Base-by-base conservation (phyloP, 306 rosid genomes). In the Castanea sativa region DNA sequence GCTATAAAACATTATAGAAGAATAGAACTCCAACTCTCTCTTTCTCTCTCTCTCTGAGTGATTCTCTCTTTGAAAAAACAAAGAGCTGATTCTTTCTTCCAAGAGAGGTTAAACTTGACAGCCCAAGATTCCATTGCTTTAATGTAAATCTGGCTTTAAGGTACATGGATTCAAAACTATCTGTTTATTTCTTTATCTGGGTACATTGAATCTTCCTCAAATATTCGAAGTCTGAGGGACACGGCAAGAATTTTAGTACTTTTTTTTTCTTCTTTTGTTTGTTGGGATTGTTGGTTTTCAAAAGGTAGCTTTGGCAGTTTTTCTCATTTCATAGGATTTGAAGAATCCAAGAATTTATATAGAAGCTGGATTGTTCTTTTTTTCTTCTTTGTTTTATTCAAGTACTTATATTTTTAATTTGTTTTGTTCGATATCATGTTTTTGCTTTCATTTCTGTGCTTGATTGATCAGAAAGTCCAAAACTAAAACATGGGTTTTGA, bases 1-100 rank as follows among this genome's bases (percentile, higher is more conserved):
- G 78, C 56, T 88, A 76, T 41, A 41, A 41, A 77, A 71, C 57
- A 59, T 69, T 4, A n/a, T 18, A 57, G 13, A 0, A n/a, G 51
- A 59, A 68, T 18, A 75, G 5, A 3, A 49, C 53, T 80, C 88
- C 64, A 82, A 85, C 88, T 81, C 83, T 73, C 21, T n/a, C 65
- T 77, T 64, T 25, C 29, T 20, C 6, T 18, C 55, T 30, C 25
- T 14, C 35, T 27, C 69, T 63, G 38, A 27, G 41, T 49, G 16
- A 49, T 13, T 29, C 71, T 67, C 27, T 59, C 6, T 59, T 13
- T 0, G 10, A 59, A 23, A 23, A 57, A 19, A 10, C 9, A 8
- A 57, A 23, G 11, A 59, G 9, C 25, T 20, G 12, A 58, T 59
- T 67, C 71, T 18, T 30, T 6, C 15, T 19, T 0, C 2, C 11